These are phyloP conservation scores for Mucor irregularis DNA, from an alignment of 371 early-diverging fungal species.

Conservation along the genomic window DNA sequence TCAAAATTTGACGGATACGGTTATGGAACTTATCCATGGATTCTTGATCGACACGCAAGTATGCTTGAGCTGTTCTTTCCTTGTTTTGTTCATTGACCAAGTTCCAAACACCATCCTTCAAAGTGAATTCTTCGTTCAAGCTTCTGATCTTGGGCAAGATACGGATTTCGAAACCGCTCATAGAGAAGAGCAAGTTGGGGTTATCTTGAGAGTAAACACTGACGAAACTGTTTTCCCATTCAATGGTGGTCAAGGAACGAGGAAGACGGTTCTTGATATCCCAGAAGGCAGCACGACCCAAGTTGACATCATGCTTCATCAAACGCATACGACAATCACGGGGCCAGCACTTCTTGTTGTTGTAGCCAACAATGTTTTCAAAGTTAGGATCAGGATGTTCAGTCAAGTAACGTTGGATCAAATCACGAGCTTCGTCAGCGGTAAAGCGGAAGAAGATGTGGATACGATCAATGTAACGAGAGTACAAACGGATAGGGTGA, in stretches of 20 bases:
- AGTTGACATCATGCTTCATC: constrained; percentile 96
- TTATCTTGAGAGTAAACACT: constrained; percentile 96
- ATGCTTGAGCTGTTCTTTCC: constrained; percentile 97
- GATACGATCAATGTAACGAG: constrained; percentile 91
- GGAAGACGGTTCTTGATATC: constrained; percentile 98
- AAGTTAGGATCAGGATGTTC: constrained; percentile 99
- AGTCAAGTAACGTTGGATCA: constrained; percentile 95
- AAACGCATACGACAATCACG: constrained; percentile 98
- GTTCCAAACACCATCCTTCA: constrained; percentile 97
- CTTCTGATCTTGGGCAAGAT: constrained; percentile 90
- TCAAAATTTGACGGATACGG: constrained; percentile 95
- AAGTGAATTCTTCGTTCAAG: constrained; percentile 83
- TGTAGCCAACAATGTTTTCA: constrained; percentile 98
- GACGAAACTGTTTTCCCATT: constrained; percentile 97
- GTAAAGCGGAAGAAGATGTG: constrained; percentile 95
- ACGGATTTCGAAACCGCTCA: constrained; percentile 90
- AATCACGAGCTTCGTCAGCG: constrained; percentile 91
- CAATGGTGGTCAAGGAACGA: constrained; percentile 94
- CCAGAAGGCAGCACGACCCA: constrained; percentile 92
- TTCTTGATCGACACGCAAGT: constrained; percentile 93
- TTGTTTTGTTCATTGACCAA: constrained; percentile 95
- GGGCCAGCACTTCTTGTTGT: constrained; percentile 97
- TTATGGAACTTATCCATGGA: constrained; percentile 92
- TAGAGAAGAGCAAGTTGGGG: constrained; percentile 92
- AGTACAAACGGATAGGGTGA: constrained; percentile 97